phyloP scores from a whole-genome alignment of 2,329 filamentous ascomycete species.

The Trichophyton benhamiae region DNA sequence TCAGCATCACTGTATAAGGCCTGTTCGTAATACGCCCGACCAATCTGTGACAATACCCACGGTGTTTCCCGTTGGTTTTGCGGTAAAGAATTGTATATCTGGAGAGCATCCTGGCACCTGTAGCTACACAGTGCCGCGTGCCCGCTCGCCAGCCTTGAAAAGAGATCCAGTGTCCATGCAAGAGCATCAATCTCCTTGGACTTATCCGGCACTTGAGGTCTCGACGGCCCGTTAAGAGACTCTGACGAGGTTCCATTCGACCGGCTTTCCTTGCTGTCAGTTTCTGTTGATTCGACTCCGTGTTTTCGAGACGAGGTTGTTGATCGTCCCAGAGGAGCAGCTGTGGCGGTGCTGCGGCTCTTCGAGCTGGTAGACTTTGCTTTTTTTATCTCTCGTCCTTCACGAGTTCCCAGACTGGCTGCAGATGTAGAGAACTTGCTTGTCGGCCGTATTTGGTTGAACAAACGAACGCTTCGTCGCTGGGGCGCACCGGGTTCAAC shows the following conservation, averaged over 20 bases:
- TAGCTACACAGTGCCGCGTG: constrained; percentile 70
- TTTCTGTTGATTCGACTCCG: constrained; percentile 48
- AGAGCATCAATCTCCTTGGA: constrained; percentile 63
- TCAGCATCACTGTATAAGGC: constrained; percentile 77
- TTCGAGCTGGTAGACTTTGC: constrained; percentile 62
- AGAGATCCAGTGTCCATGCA: constrained; percentile 62
- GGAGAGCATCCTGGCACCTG: constrained; percentile 63
- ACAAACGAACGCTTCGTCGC: constrained; percentile 60
- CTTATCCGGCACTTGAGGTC: constrained; percentile 37
- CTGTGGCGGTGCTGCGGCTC: constrained; percentile 51
- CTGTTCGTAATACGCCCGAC: constrained; percentile 82
- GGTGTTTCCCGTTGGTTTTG: constrained; percentile 72
- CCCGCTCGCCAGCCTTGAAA: constrained; percentile 68
- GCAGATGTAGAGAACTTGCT: constrained; percentile 49
- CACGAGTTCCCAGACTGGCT: constrained; percentile 46
- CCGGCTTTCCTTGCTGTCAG: constrained; percentile 52
- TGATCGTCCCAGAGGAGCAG: constrained; percentile 69
- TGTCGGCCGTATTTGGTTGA: constrained; percentile 56
- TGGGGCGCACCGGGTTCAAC: constrained; percentile 53
- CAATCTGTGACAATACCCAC: constrained; percentile 85
- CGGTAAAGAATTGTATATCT: constrained; percentile 59
- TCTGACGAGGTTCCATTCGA: constrained; percentile 18
- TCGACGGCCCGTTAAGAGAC: constrained; percentile 19
- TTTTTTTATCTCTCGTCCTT: constrained; percentile 68
- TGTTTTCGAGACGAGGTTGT: constrained; percentile 85